These are phyloP conservation scores for Schizochytrium sp. DNA, from an alignment of 108 stramenopile species.

Conservation along the genomic window DNA sequence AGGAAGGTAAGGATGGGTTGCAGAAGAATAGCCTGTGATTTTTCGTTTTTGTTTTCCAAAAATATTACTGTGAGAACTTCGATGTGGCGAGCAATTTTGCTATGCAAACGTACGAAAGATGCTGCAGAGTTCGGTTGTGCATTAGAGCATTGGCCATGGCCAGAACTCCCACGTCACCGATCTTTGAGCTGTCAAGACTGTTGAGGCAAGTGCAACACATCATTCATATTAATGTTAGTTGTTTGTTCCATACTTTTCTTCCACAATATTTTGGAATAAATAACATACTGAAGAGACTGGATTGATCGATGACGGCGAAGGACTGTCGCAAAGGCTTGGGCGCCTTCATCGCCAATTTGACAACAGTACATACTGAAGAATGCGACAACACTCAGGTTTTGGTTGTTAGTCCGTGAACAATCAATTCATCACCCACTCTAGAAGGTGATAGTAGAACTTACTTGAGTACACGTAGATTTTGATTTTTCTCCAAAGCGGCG, in stretches of 20 bases:
- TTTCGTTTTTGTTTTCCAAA: background rate
- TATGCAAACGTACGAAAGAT: background rate
- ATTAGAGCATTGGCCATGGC: slow-evolving; percentile 5
- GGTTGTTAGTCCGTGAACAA: background rate
- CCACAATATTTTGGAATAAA: no score
- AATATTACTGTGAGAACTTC: background rate
- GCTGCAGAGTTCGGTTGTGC: slow-evolving; percentile 4
- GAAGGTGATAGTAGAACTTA: background rate
- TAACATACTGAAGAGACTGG: background rate
- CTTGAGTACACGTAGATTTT: background rate
- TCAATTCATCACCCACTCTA: background rate
- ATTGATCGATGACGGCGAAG: slow-evolving; percentile 51
- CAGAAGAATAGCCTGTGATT: no score
- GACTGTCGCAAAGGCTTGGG: slow-evolving; percentile 59
- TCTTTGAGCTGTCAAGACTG: slow-evolving; percentile 24
- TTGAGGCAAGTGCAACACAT: no score
- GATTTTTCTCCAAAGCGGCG: slow-evolving; percentile 7
- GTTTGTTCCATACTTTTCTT: no score
- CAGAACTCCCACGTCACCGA: background rate
- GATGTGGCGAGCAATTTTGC: background rate
- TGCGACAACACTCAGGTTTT: no score
- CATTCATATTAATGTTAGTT: no score
- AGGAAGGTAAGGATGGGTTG: no score
- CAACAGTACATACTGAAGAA: background rate
- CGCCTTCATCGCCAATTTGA: slow-evolving; percentile 64